These are phyloP conservation scores for Alloteropsis angusta DNA, from an alignment of 202 grass and related monocot genomes.

Conservation along the genomic window DNA sequence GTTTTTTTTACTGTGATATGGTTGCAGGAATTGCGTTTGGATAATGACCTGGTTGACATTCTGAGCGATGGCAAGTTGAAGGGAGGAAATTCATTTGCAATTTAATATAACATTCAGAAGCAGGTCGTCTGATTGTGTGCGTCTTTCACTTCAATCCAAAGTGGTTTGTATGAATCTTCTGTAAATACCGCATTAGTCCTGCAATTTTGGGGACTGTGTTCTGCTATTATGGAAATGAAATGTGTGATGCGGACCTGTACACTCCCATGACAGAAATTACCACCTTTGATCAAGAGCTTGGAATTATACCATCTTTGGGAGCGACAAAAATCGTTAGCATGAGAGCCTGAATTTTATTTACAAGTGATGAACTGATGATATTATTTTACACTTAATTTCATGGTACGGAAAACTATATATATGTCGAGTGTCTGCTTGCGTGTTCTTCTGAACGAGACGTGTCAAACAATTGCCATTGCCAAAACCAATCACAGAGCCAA, in stretches of 20 bases:
- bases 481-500: too few species aligned
- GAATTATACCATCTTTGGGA: not conserved
- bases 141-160: not conserved
- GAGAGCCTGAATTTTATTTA: not conserved
- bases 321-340: not conserved
- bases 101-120: slow-evolving; percentile 29
- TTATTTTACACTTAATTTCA: too few species aligned
- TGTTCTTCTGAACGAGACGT: too few species aligned
- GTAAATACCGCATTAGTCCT: slow-evolving; percentile 28
- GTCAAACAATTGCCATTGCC: too few species aligned
- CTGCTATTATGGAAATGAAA: not conserved
- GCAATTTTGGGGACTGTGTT: not conserved
- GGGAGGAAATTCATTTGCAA: slow-evolving; percentile 21
- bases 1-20: not conserved
- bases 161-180: slow-evolving; percentile 18
- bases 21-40: slow-evolving; percentile 29
- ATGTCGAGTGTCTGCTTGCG: too few species aligned
- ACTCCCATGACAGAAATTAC: not conserved
- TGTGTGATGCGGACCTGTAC: not conserved
- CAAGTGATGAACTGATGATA: too few species aligned
- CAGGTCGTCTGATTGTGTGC: not conserved
- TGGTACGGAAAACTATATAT: too few species aligned
- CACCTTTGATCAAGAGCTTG: not conserved
- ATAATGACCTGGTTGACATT: slow-evolving; percentile 20
- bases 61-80: not conserved